A percentile compares a stretch with the other conserved stretches of the same genome.
Evolutionary conservation across 2,329 filamentous ascomycete species (phyloP).

Genomic region (Helotiales sp.): DNA sequence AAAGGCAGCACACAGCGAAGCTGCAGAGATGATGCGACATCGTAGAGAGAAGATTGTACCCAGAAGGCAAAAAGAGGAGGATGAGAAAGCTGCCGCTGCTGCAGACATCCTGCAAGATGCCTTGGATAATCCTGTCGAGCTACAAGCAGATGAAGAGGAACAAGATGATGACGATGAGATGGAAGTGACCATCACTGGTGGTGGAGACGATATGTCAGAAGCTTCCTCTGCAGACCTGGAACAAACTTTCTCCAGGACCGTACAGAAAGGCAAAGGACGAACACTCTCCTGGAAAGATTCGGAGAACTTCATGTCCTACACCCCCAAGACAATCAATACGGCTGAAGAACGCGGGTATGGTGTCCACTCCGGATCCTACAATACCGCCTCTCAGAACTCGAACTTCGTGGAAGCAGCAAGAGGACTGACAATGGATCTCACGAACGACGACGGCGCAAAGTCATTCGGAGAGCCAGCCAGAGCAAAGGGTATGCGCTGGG

Average conservation of each 20-base stretch:
- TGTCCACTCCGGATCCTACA: constrained; percentile 74
- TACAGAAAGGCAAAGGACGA: constrained; percentile 52
- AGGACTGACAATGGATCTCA: constrained; percentile 86
- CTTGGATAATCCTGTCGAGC: constrained; percentile 22
- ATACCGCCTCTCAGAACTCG: constrained; percentile 49
- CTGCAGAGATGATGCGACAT: constrained; percentile 74
- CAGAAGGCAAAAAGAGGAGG: constrained; percentile 43
- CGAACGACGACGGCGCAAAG: constrained; percentile 80
- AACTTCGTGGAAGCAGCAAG: constrained; percentile 90
- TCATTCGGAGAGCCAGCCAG: constrained; percentile 76
- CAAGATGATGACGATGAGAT: constrained; percentile 41
- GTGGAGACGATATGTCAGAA: constrained; percentile 51
- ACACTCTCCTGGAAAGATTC: constrained; percentile 74
- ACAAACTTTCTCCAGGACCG: constrained; percentile 66
- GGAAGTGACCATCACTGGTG: constrained; percentile 35
- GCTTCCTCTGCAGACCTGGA: constrained; percentile 65
- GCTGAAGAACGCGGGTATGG: constrained; percentile 92
- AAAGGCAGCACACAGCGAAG: constrained; percentile 60
- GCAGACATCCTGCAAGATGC: constrained; percentile 30
- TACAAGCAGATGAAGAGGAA: constrained; percentile 12
- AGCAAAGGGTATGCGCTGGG: constrained; percentile 82
- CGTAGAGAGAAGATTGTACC: constrained; percentile 69
- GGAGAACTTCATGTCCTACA: constrained; percentile 97
- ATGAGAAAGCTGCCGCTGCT: constrained; percentile 40
- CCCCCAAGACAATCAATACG: constrained; percentile 74